These are phyloP conservation scores for Auricularia sp. DNA, from an alignment of 768 basidiomycete species.

Conservation along the genomic window DNA sequence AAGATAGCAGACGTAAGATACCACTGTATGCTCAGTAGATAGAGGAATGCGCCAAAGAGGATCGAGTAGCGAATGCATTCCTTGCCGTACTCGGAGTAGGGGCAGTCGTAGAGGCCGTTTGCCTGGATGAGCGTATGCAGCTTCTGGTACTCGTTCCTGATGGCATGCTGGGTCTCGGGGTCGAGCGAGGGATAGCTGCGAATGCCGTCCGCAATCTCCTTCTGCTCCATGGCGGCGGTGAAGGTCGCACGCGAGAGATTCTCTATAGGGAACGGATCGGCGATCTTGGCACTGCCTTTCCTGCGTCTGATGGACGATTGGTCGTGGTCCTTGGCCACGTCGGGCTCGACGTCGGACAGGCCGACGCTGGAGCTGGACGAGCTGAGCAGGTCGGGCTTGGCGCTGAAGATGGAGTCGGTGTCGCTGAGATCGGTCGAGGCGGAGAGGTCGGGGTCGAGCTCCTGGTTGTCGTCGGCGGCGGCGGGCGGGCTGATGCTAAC, in stretches of 20 bases:
- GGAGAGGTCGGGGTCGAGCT: not conserved
- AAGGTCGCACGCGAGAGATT: conserved; percentile 8
- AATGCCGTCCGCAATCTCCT: not conserved
- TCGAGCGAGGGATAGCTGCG: conserved; percentile 35
- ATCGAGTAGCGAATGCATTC: conserved; percentile 75
- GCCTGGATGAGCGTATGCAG: conserved; percentile 66
- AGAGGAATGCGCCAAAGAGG: conserved; percentile 54
- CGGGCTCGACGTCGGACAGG: not conserved
- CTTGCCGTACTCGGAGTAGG: conserved; percentile 80
- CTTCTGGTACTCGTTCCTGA: conserved; percentile 55
- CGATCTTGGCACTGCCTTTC: not conserved
- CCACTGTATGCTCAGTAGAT: conserved; percentile 40
- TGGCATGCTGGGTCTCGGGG: conserved; percentile 55
- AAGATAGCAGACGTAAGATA: conserved; percentile 64
- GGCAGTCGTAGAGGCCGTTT: conserved; percentile 82
- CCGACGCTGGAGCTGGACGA: not conserved
- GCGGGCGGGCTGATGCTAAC: not conserved
- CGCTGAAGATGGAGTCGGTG: not conserved
- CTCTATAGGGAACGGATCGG: conserved; percentile 1
- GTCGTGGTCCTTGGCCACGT: not conserved
- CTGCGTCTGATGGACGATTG: not conserved
- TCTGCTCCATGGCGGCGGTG: conserved; percentile 1
- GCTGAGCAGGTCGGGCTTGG: not conserved
- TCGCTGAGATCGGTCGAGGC: not conserved
- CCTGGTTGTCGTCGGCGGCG: not conserved